Base-by-base conservation (phyloP, 2,329 filamentous ascomycete species). In the Cadophora gregata region DNA sequence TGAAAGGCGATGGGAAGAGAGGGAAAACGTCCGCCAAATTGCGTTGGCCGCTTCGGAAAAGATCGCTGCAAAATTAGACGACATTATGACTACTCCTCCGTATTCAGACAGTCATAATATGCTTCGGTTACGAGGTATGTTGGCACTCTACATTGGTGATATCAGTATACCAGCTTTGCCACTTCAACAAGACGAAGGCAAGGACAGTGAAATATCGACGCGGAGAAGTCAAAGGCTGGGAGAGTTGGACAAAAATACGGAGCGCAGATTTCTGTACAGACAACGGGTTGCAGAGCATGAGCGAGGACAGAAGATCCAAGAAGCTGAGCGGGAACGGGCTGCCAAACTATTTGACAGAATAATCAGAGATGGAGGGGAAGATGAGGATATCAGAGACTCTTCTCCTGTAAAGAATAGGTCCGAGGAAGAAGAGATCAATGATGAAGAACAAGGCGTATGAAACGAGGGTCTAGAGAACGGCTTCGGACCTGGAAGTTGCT, bases 101-200 rank as follows among this genome's bases (percentile, higher is more conserved):
- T 97, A 89, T 75, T 88, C 88, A 33, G 87, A 88, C 65, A 89
- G 88, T 71, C 78, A 82, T 4, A 86, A 89, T 67, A 80, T 97
- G 67, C 80, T 94, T 55, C 83, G 90, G 58, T 80, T 97, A 27
- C 84, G 92, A 61, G 93, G 86, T 9, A 92, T 93, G 85, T 79
- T 93, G 6, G 86, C 88, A 0, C 80, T 96, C 19, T 97, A 92
- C 83, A 82, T 93, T 19, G 90, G 85, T 7, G 92, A 97, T 76
- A 79, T 97, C 45, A 76, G 80, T 29, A 73, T 88, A 25, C 82
- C 83, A 27, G 58, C 58, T 12, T 55, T 50, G 10, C 70, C 69
- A 12, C 51, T 65, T 27, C 51, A 66, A 0, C 65, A 70, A 3
- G 61, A 66, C 16, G 27, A 75, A 19, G 67, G 72, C 48, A 66